These are phyloP conservation scores for Xylariomycetidae sp. DNA, from an alignment of 2,329 filamentous ascomycete genomes.

Conservation along the genomic window DNA sequence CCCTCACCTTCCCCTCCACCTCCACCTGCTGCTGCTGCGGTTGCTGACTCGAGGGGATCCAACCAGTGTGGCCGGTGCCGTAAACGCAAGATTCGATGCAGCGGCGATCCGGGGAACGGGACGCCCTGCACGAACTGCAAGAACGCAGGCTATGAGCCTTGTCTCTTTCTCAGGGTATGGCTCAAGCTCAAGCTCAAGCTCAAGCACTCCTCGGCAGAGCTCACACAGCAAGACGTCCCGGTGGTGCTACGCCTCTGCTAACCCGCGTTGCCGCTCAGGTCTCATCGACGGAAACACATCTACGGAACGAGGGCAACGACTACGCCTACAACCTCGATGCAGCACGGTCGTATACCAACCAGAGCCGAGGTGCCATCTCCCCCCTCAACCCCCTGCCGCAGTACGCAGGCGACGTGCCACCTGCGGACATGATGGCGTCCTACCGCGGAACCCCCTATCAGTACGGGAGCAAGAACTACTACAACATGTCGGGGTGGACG, in stretches of 20 bases:
- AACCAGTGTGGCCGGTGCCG: constrained; percentile 88
- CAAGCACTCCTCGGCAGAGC: too few relatives aligned
- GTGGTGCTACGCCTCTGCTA: too few relatives aligned
- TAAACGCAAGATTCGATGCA: constrained; percentile 92
- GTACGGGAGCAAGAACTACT: constrained; percentile 25
- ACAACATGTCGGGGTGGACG: constrained; percentile 29
- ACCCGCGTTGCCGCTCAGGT: constrained; percentile 23
- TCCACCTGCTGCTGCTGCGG: neutral
- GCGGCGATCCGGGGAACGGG: constrained; percentile 74
- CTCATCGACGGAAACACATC: constrained; percentile 30
- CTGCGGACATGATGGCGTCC: constrained; percentile 26
- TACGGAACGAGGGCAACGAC: constrained; percentile 26
- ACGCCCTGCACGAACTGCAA: constrained; percentile 78
- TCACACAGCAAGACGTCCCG: too few relatives aligned
- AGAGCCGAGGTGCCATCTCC: constrained; percentile 22
- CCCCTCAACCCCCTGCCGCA: constrained; percentile 24
- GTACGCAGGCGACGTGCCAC: constrained; percentile 29
- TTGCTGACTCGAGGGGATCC: constrained; percentile 13
- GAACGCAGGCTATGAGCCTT: constrained; percentile 62
- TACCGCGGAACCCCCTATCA: constrained; percentile 30
- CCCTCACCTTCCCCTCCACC: neutral
- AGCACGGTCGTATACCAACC: constrained; percentile 26
- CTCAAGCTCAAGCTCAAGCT: too few relatives aligned
- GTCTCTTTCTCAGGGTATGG: constrained; percentile 73
- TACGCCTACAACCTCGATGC: constrained; percentile 32